Conservation (phyloP, 2,329 filamentous ascomycete genomes). For the Paecilomyces fulvus region DNA sequence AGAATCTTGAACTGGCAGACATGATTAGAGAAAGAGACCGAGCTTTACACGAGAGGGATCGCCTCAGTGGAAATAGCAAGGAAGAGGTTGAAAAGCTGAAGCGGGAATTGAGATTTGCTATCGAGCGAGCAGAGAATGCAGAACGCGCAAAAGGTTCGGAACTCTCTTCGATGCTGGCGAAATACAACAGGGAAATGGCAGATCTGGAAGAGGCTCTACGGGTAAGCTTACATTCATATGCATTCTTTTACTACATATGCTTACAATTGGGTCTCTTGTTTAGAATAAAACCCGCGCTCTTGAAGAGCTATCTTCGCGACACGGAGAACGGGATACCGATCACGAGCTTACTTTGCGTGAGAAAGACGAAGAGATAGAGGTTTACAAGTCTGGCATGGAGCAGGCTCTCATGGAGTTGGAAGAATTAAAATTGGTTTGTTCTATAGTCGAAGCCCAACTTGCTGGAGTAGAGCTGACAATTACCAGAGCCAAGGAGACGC, state of each 20-base stretch:
- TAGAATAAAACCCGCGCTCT: slow-evolving; percentile 77
- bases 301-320: slow-evolving; percentile 71
- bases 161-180: slow-evolving; percentile 84
- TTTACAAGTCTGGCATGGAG: slow-evolving; percentile 97
- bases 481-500: slow-evolving; percentile 59
- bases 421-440: slow-evolving; percentile 58
- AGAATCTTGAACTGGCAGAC: slow-evolving; percentile 96
- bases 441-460: neutral
- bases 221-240: slow-evolving; percentile 18
- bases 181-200: slow-evolving; percentile 95
- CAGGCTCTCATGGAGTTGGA: slow-evolving; percentile 89
- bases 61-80: slow-evolving; percentile 73
- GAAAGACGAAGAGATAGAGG: slow-evolving; percentile 95
- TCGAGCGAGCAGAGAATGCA: slow-evolving; percentile 83
- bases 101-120: slow-evolving; percentile 83
- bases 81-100: slow-evolving; percentile 93
- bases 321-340: slow-evolving; percentile 73
- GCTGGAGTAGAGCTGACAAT: neutral
- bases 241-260: neutral
- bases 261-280: neutral
- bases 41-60: slow-evolving; percentile 86
- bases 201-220: slow-evolving; percentile 87
- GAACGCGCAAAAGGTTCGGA: slow-evolving; percentile 93
- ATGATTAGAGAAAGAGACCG: slow-evolving; percentile 97
- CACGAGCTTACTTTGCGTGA: slow-evolving; percentile 78